A percentile compares a stretch with the other conserved stretches of the same genome.
phyloP scores from a whole-genome alignment of 1,284 basidiomycete species.

The Boletellus sp. region DNA sequence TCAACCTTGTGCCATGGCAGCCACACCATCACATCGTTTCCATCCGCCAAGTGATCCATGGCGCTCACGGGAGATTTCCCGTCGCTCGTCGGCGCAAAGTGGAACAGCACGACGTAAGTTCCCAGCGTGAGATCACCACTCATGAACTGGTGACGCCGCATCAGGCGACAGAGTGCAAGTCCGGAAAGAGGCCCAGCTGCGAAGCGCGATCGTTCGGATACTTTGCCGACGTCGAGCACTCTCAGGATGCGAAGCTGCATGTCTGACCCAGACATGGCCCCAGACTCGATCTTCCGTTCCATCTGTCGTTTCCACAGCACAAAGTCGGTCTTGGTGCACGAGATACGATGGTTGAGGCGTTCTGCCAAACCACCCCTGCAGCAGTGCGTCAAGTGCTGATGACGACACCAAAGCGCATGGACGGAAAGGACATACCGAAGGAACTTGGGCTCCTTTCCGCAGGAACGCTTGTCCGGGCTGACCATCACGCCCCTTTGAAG shows the following conservation, averaged over 20 bases:
- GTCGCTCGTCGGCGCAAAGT: slow-evolving; percentile 17
- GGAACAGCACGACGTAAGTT: slow-evolving; percentile 32
- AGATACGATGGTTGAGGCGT: slow-evolving; percentile 39
- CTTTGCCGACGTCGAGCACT: slow-evolving; percentile 30
- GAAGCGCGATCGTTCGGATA: slow-evolving; percentile 12
- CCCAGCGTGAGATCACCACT: slow-evolving; percentile 23
- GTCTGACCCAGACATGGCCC: slow-evolving; percentile 27
- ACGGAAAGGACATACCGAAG: slow-evolving; percentile 24
- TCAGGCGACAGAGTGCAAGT: slow-evolving; percentile 29
- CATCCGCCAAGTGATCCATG: slow-evolving; percentile 21
- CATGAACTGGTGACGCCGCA: slow-evolving; percentile 17
- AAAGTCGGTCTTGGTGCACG: slow-evolving; percentile 40
- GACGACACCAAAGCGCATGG: not conserved
- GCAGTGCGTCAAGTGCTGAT: not conserved
- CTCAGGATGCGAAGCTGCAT: slow-evolving; percentile 35
- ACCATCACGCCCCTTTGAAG: slow-evolving; percentile 34
- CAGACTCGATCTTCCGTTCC: slow-evolving; percentile 29
- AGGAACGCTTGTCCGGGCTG: slow-evolving; percentile 33
- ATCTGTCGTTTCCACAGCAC: slow-evolving; percentile 49
- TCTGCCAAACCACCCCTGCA: slow-evolving; percentile 48
- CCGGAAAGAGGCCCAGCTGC: slow-evolving; percentile 16
- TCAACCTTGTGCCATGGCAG: slow-evolving; percentile 32
- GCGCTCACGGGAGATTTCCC: slow-evolving; percentile 16
- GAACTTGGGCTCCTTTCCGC: slow-evolving; percentile 27
- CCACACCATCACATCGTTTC: slow-evolving; percentile 29